Conservation (phyloP, 148 eudicot genomes). For the Rhododendron griersonianum region DNA sequence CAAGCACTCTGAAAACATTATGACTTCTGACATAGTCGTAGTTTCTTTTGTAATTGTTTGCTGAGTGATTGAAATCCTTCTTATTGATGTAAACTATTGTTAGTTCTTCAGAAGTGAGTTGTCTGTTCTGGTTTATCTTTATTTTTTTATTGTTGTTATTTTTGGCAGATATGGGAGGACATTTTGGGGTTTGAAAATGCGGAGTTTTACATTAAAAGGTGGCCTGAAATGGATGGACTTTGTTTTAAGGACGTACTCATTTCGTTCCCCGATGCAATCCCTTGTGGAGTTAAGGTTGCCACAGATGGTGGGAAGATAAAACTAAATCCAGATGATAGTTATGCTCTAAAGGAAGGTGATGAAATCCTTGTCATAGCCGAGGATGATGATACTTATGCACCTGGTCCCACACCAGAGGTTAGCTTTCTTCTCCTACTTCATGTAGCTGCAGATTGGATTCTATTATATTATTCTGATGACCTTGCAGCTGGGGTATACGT, state of each 20-base stretch:
- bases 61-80: background rate
- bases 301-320: conserved; percentile 72
- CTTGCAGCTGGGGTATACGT: background rate
- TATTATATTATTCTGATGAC: background rate
- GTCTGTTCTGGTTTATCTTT: background rate
- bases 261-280: conserved; percentile 91
- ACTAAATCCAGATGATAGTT: conserved; percentile 78
- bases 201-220: conserved; percentile 89
- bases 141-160: background rate
- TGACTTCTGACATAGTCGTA: background rate
- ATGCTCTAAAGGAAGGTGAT: conserved; percentile 66
- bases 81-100: background rate
- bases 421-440: conserved; percentile 12
- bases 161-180: conserved; percentile 88
- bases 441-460: conserved; percentile 5
- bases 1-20: background rate
- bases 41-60: background rate
- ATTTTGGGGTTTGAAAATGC: conserved; percentile 95
- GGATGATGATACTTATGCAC: conserved; percentile 93
- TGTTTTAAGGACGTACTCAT: conserved; percentile 60
- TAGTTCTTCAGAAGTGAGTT: background rate
- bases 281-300: conserved; percentile 89
- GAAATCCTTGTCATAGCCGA: conserved; percentile 94
- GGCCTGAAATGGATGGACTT: conserved; percentile 73
- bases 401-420: conserved; percentile 68